Evolutionary conservation across 108 stramenopile species (phyloP), one percentile per base, ranked within the genome.

Genomic region (Cyclotella distinguenda): DNA sequence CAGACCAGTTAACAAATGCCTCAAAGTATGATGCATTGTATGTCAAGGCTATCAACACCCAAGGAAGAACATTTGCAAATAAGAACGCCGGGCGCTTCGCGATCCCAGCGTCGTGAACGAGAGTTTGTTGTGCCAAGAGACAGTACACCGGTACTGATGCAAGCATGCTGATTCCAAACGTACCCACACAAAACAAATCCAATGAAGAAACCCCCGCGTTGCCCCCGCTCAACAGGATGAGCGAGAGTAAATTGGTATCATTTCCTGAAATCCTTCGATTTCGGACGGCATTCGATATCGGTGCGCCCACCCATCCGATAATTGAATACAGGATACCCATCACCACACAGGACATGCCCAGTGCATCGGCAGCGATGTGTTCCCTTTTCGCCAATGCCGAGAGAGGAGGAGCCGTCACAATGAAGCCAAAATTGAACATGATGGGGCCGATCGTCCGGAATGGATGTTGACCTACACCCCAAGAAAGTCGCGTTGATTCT

Each of bases 1-100:
- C 71, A 19, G 52, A 55, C 71, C 71, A 72, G 32, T 72, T 72
- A 22, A 72, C 71, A 58, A 72, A 72, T 10, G 71, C 63, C 46
- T 72, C 71, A 43, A 72, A 72, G 38, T 64, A 72, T 50, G 62
- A 33, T 15, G 71, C 71, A 43, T 72, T 72, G 63, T 72, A 72
- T 6, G 71, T 72, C 55, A 72, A 58, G 6, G 71, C 71, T 11
- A 72, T 63, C 54, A 72, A 42, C 16, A 72, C 40, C 71, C 71
- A 72, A 8, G 71, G 71, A 28, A 72, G 28, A 11, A 72, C 63
- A 50, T 72, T 72, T 15, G 63, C 64, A 5, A 72, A 50, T 15
- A 64, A 28, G 30, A 64, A 72, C 26, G 71, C 54, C 21, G 63
- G 56, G 31, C 57, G 30, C 12, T 25, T 39, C 1, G 71, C 42